Evolutionary conservation across 192 early-diverging fungal species (phyloP), one percentile per base, ranked within the genome.

Genomic region (Ambispora gerdemannii): DNA sequence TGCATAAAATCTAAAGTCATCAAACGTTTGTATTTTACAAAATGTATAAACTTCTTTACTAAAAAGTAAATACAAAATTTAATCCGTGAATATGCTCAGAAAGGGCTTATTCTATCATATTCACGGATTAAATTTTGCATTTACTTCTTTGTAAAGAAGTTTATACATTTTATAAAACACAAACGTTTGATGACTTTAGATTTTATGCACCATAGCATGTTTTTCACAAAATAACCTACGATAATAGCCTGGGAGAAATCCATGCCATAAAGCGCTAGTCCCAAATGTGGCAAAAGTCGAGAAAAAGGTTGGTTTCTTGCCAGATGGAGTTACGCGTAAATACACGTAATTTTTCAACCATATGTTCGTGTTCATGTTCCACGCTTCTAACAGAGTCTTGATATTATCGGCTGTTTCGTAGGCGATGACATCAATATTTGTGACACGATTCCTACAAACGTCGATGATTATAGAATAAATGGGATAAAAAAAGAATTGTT

Each of bases 261-360:
- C 96, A 70, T 98, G 96, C 96, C 96, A 98, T 64, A 96, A 84
- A 15, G 96, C 93, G 32, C 91, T 93, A 3, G 89, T 87, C 11
- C 84, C 75, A 73, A 93, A 96, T 4, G 95, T 96, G 27, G 83
- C 71, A 30, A 95, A 63, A 0, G 88, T 88, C n/a, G 91, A 87
- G 4, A 77, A 22, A 1, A 79, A 76, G 33, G 77, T 82, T 7
- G 88, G 79, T 47, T 89, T 89, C 28, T 71, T 65, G 13, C 82
- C 87, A 0, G 74, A 73, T 13, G 71, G 43, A 13, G 76, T 68
- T 15, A 95, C 76, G 10, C 93, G 78, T 55, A 89, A 63, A 68
- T 97, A 96, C 28, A 96, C 89, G 75, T 88, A 93, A 75, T 92
- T 83, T 30, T 87, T 85, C 51, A 98, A 80, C 96, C 96, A 98